These are phyloP conservation scores for Athelia psychrophila DNA, from an alignment of 1,284 basidiomycete genomes.

Conservation along the genomic window DNA sequence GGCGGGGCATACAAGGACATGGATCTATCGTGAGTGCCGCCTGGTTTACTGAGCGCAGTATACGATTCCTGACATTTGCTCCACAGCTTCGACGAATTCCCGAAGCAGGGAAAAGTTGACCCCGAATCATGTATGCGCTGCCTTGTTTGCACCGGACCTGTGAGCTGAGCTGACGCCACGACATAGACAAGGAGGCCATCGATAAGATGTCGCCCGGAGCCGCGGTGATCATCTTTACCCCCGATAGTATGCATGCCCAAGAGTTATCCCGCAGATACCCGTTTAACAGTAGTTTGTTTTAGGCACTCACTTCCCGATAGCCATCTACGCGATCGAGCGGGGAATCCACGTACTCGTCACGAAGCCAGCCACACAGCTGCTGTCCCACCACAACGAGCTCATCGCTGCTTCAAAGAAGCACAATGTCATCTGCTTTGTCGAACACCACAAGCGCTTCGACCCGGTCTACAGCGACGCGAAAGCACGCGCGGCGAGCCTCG, in stretches of 20 bases:
- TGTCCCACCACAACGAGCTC: conserved; percentile 79
- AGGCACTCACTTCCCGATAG: conserved; percentile 87
- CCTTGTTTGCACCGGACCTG: background rate
- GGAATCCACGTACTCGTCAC: conserved; percentile 89
- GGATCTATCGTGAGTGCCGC: conserved; percentile 63
- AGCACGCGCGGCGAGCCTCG: conserved; percentile 71
- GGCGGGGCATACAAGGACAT: conserved; percentile 83
- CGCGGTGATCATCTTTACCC: conserved; percentile 87
- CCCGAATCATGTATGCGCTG: conserved; percentile 73
- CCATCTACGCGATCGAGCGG: conserved; percentile 80
- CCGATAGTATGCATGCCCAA: conserved; percentile 65
- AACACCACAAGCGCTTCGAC: conserved; percentile 89
- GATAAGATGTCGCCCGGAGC: conserved; percentile 76
- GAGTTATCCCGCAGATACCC: conserved; percentile 2
- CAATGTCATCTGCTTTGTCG: conserved; percentile 87
- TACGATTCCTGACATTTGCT: background rate
- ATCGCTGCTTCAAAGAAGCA: conserved; percentile 74
- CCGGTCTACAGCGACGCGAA: conserved; percentile 91
- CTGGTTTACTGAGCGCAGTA: background rate
- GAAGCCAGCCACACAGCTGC: conserved; percentile 87
- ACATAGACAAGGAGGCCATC: conserved; percentile 83
- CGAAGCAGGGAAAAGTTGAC: conserved; percentile 67
- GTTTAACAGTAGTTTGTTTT: no score
- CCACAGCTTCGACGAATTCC: conserved; percentile 75
- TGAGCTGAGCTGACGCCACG: conserved; percentile 6